Evolutionary conservation across 78 protist species (phyloP).

Genomic region (Speleostelium caveatum): DNA sequence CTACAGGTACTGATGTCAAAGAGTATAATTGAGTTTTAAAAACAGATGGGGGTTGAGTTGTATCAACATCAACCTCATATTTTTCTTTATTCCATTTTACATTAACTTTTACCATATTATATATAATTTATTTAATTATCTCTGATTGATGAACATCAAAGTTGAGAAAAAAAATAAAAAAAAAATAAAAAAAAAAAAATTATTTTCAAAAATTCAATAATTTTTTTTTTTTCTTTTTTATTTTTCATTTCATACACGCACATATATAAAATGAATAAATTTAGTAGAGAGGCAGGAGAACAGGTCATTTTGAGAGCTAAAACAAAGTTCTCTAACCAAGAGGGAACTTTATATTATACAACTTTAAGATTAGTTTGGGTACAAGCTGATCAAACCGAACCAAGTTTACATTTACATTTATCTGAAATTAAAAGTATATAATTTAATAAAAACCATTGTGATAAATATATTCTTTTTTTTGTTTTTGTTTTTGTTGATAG

Average conservation of each 20-base stretch:
- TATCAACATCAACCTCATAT: slow-evolving; percentile 81
- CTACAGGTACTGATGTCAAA: slow-evolving; percentile 90
- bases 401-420: slow-evolving; percentile 57
- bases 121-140: not conserved
- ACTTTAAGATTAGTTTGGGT: slow-evolving; percentile 67
- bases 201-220: no score
- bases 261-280: no score
- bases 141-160: not conserved
- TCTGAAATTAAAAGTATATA: slow-evolving; percentile 54
- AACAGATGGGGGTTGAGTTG: slow-evolving; percentile 28
- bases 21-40: slow-evolving; percentile 85
- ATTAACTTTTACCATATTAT: slow-evolving; percentile 68
- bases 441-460: not conserved
- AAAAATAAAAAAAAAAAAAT: slow-evolving; percentile 6
- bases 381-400: slow-evolving; percentile 28
- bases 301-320: slow-evolving; percentile 29
- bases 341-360: slow-evolving; percentile 55
- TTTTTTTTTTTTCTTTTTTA: no score
- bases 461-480: no score
- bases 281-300: slow-evolving; percentile 66
- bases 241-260: no score
- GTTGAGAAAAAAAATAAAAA: not conserved
- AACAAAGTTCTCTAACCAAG: slow-evolving; percentile 33
- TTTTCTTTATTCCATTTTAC: slow-evolving; percentile 92
- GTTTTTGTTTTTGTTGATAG: no score